These are phyloP conservation scores for Lachancea thermotolerans DNA, from an alignment of 805 yeast species.

Conservation along the genomic window DNA sequence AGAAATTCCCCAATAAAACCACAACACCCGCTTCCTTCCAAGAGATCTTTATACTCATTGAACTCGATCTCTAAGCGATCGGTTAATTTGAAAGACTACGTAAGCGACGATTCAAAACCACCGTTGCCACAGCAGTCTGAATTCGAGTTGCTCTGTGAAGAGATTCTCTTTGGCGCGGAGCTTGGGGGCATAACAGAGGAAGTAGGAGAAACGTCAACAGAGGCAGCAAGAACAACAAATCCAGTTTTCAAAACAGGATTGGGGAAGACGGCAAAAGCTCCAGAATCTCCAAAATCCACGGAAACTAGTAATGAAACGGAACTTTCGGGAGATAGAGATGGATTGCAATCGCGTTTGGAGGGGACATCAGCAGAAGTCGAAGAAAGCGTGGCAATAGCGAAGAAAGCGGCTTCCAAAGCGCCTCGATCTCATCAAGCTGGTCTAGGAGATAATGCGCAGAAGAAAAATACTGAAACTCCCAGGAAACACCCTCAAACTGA, in stretches of 20 bases:
- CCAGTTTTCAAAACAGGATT: not conserved
- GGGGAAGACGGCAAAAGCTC: not conserved
- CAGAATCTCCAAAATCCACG: too few species aligned
- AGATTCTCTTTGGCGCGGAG: slow-evolving; percentile 25
- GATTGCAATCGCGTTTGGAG: too few species aligned
- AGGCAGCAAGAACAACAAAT: not conserved
- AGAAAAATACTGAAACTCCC: too few species aligned
- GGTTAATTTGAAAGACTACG: slow-evolving; percentile 26
- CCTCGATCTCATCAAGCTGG: too few species aligned
- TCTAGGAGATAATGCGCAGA: too few species aligned
- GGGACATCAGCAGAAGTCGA: too few species aligned
- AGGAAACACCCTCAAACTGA: too few species aligned
- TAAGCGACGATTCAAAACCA: slow-evolving; percentile 17
- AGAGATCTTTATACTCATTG: slow-evolving; percentile 29
- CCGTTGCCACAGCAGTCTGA: slow-evolving; percentile 18
- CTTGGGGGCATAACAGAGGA: slow-evolving; percentile 24
- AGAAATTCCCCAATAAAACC: slow-evolving; percentile 11
- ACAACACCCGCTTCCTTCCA: slow-evolving; percentile 23
- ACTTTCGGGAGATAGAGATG: too few species aligned
- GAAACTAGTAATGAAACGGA: too few species aligned
- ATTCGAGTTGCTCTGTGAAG: slow-evolving; percentile 28
- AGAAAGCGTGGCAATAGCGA: too few species aligned
- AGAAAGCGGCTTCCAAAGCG: too few species aligned
- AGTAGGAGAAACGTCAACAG: not conserved
- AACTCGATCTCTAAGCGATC: slow-evolving; percentile 32